Percentiles rank a stretch among this genome's conserved stretches.
These are phyloP conservation scores for Ophiostoma himal-ulmi DNA, from an alignment of 2,329 filamentous ascomycete genomes.

Conservation along the genomic window DNA sequence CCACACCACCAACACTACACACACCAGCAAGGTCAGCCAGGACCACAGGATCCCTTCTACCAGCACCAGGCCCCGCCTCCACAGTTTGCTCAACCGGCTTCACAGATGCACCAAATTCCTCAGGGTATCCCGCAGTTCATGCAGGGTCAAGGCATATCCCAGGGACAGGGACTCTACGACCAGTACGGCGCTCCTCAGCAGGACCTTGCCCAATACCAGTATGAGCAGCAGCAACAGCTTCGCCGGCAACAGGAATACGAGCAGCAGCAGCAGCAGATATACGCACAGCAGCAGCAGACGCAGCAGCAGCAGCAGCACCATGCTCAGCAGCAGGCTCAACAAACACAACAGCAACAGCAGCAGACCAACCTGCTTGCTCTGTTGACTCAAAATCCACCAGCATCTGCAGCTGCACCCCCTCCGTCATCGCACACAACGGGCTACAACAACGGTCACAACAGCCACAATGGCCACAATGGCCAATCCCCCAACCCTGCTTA, in stretches of 20 bases:
- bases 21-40: constrained; percentile 37
- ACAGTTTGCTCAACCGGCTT: background rate
- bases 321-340: constrained; percentile 11
- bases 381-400: background rate
- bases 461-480: background rate
- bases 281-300: constrained; percentile 9
- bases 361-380: constrained; percentile 18
- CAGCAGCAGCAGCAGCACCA: constrained; percentile 14
- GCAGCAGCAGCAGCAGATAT: constrained; percentile 6
- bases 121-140: background rate
- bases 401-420: constrained; percentile 1
- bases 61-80: constrained; percentile 20
- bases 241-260: constrained; percentile 11
- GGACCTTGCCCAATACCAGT: constrained; percentile 1
- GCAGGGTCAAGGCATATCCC: background rate
- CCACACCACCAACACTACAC: constrained; percentile 52
- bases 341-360: constrained; percentile 11
- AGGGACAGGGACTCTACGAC: background rate
- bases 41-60: constrained; percentile 27
- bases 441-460: background rate
- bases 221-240: constrained; percentile 17
- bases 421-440: background rate
- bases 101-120: background rate
- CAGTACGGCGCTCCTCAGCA: background rate
- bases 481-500: background rate